phyloP scores from a whole-genome alignment of 805 yeast species.

The Myxozyma lipomycoides region DNA sequence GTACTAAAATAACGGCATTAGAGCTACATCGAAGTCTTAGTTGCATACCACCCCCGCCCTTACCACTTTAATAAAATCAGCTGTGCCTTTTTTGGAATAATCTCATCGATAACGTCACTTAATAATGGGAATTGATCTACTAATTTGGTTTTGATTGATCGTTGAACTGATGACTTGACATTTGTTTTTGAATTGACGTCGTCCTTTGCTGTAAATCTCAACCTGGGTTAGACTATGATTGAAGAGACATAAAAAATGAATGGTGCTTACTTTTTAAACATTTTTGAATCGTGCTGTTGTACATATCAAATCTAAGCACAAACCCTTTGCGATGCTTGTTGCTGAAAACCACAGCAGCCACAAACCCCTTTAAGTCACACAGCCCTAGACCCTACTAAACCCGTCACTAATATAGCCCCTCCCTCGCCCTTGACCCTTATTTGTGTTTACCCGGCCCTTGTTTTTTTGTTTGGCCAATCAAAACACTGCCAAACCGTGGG shows the following conservation, averaged over 20 bases:
- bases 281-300: neutral
- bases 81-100: constrained; percentile 86
- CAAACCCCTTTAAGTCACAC: too few species aligned
- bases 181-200: constrained; percentile 88
- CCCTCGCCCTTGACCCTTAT: too few species aligned
- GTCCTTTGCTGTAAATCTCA: constrained; percentile 52
- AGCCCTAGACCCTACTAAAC: too few species aligned
- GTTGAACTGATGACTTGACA: constrained; percentile 89
- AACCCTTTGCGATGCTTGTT: too few species aligned
- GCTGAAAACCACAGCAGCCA: too few species aligned
- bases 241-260: too few species aligned
- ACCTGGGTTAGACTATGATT: neutral
- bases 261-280: neutral
- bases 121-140: constrained; percentile 69
- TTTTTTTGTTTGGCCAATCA: too few species aligned
- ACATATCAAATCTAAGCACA: too few species aligned
- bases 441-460: too few species aligned
- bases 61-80: constrained; percentile 70
- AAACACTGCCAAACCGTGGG: too few species aligned
- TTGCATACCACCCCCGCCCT: neutral
- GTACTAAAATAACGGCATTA: constrained; percentile 41
- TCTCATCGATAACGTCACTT: constrained; percentile 71
- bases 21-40: too few species aligned
- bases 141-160: constrained; percentile 74
- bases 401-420: too few species aligned